phyloP scores from a whole-genome alignment of 768 basidiomycete genomes.

The Scleroderma bovista region DNA sequence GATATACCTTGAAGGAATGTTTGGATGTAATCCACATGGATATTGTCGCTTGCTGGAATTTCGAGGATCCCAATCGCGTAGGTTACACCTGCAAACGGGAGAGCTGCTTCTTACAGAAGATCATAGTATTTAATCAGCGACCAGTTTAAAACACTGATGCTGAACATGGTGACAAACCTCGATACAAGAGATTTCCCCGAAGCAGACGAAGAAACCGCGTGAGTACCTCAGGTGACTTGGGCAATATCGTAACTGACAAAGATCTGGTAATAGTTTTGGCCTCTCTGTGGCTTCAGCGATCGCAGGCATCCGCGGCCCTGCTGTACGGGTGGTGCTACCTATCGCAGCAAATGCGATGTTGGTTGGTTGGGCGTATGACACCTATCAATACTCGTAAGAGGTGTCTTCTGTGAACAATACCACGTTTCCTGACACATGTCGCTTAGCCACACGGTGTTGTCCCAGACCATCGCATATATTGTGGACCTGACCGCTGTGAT shows the following conservation, averaged over 20 bases:
- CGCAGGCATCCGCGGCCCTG: neutral
- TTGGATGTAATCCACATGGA: constrained; percentile 15
- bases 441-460: neutral
- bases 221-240: neutral
- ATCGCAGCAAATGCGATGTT: neutral
- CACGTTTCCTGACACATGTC: neutral
- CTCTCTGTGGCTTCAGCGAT: neutral
- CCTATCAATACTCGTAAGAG: constrained; percentile 5
- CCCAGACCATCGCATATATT: constrained; percentile 20
- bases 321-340: neutral
- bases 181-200: constrained; percentile 1
- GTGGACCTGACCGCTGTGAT: constrained; percentile 21
- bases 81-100: neutral
- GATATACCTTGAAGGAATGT: constrained; percentile 6
- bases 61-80: constrained; percentile 8
- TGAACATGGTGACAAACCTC: constrained; percentile 1
- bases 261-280: neutral
- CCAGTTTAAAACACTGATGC: constrained; percentile 2
- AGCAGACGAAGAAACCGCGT: neutral
- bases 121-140: constrained; percentile 2
- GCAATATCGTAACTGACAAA: neutral
- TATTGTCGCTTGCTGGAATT: constrained; percentile 17
- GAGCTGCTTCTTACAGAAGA: neutral
- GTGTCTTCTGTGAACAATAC: neutral
- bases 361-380: constrained; percentile 1